phyloP scores from a whole-genome alignment of 2,329 filamentous ascomycete species.

The Bipolaris oryzae region DNA sequence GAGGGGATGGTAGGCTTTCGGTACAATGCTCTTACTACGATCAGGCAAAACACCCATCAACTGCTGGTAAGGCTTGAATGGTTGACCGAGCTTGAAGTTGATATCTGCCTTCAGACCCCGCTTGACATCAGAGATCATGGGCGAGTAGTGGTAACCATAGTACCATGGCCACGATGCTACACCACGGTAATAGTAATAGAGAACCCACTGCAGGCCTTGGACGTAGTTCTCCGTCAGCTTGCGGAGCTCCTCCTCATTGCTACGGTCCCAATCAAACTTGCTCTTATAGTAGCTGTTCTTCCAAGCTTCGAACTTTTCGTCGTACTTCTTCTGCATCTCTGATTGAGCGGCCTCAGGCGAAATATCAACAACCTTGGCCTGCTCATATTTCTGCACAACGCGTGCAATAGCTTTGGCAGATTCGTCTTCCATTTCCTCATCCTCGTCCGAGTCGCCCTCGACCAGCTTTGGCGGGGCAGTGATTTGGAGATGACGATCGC shows the following conservation, averaged over 20 bases:
- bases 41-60: slow-evolving; percentile 98
- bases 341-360: slow-evolving; percentile 78
- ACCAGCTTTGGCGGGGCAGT: slow-evolving; percentile 61
- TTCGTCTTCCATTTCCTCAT: slow-evolving; percentile 79
- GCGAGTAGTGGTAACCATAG: slow-evolving; percentile 95
- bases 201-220: slow-evolving; percentile 95
- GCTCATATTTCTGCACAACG: slow-evolving; percentile 89
- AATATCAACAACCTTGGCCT: slow-evolving; percentile 81
- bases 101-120: slow-evolving; percentile 86
- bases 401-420: slow-evolving; percentile 81
- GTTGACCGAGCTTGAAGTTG: slow-evolving; percentile 91
- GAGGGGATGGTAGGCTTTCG: slow-evolving; percentile 80
- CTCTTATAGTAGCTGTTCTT: slow-evolving; percentile 91
- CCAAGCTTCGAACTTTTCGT: slow-evolving; percentile 88
- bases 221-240: slow-evolving; percentile 95
- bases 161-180: slow-evolving; percentile 99
- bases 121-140: slow-evolving; percentile 94
- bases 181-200: slow-evolving; percentile 97
- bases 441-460: slow-evolving; percentile 63
- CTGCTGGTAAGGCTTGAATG: slow-evolving; percentile 93
- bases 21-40: slow-evolving; percentile 96
- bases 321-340: slow-evolving; percentile 82
- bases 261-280: slow-evolving; percentile 88
- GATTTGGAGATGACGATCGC: slow-evolving; percentile 69
- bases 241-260: slow-evolving; percentile 79